phyloP scores from a whole-genome alignment of 2,329 filamentous ascomycete genomes.

The Diaporthe capsici region DNA sequence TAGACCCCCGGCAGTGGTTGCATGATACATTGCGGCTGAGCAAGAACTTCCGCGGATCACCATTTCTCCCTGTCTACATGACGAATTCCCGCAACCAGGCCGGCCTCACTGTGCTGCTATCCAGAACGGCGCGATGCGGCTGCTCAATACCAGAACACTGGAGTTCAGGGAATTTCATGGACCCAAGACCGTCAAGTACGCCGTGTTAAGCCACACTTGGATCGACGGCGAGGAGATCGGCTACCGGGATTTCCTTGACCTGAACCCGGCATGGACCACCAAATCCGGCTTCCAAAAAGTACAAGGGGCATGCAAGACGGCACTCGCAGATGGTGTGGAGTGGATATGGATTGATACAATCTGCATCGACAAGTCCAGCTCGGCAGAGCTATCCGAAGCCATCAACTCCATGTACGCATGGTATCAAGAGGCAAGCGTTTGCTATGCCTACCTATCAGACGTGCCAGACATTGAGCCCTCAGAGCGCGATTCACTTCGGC shows the following conservation, averaged over 20 bases:
- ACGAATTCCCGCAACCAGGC: neutral
- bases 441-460: slow-evolving; percentile 45
- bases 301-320: slow-evolving; percentile 33
- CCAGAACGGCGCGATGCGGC: slow-evolving; percentile 6
- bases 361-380: slow-evolving; percentile 49
- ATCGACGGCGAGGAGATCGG: slow-evolving; percentile 44
- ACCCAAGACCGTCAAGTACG: slow-evolving; percentile 41
- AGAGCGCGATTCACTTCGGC: slow-evolving; percentile 11
- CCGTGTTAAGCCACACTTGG: slow-evolving; percentile 50
- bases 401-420: slow-evolving; percentile 45
- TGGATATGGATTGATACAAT: slow-evolving; percentile 48
- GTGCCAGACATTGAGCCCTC: slow-evolving; percentile 24
- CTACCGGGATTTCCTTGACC: slow-evolving; percentile 43
- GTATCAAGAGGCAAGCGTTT: slow-evolving; percentile 44
- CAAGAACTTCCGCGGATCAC: neutral
- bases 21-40: neutral
- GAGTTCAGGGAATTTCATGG: slow-evolving; percentile 13
- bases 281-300: slow-evolving; percentile 42
- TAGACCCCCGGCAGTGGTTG: neutral
- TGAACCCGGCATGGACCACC: neutral
- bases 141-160: slow-evolving; percentile 23
- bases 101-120: neutral
- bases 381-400: slow-evolving; percentile 45
- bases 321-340: slow-evolving; percentile 12
- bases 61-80: neutral